Evolutionary conservation across 768 basidiomycete species (phyloP).

Genomic region (Tephrocybe sp.): DNA sequence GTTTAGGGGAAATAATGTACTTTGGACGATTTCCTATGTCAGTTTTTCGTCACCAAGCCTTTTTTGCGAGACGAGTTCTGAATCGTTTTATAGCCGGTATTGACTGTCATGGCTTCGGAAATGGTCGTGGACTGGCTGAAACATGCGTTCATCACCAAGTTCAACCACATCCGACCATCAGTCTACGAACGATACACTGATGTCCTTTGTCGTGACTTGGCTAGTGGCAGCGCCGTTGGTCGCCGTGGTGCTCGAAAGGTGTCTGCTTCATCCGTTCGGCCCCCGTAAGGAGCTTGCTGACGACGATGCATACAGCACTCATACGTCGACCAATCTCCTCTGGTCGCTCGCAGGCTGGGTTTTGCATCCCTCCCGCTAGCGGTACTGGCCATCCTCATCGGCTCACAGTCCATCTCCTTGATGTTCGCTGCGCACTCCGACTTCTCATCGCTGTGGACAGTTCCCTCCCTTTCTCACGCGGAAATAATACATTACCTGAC

Average conservation of each 20-base stretch:
- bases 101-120: constrained; percentile 90
- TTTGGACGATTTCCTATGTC: constrained; percentile 91
- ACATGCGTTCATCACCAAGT: constrained; percentile 99
- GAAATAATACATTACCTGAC: constrained; percentile 56
- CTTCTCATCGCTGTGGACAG: constrained; percentile 44
- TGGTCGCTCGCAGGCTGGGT: constrained; percentile 90
- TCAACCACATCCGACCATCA: constrained; percentile 95
- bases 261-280: not conserved
- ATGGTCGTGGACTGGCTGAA: constrained; percentile 98
- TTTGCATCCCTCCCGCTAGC: constrained; percentile 93
- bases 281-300: not conserved
- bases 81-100: constrained; percentile 65
- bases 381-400: constrained; percentile 75
- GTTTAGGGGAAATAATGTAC: constrained; percentile 73
- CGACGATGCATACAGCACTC: constrained; percentile 55
- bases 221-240: constrained; percentile 73
- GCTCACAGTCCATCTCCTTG: constrained; percentile 66
- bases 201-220: constrained; percentile 90
- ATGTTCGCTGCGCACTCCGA: constrained; percentile 52
- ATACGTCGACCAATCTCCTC: constrained; percentile 93
- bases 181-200: constrained; percentile 96
- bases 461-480: constrained; percentile 43
- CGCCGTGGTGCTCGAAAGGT: constrained; percentile 74
- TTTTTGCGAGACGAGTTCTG: not conserved
- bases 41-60: constrained; percentile 24